Evolutionary conservation across 2,329 filamentous ascomycete species (phyloP), one percentile per base, ranked within the genome.

Genomic region (Raffaelea arxii): DNA sequence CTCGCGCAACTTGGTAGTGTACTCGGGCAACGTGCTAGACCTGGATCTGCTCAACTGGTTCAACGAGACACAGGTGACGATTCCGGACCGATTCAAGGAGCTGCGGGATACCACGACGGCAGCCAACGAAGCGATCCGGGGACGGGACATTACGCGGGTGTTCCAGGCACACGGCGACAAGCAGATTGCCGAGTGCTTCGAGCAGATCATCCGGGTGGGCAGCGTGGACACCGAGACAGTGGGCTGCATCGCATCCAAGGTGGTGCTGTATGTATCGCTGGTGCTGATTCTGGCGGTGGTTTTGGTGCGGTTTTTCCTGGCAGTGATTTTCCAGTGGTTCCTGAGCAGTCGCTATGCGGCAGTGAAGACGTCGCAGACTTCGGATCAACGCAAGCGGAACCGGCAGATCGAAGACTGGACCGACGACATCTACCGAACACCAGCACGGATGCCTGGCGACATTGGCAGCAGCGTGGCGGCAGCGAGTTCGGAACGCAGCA

Each of bases 341-440:
- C 73, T 97, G 54, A 85, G 86, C 62, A 82, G 84, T 55, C 83
- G 82, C 53, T 97, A 91, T 59, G 90, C 84, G 4, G 87, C 91
- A 1, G 69, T 76, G 41, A 95, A 87, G 65, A 94, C 91, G 1
- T 91, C 87, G 3, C 83, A 94, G 63, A 80, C 80, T 16, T 80
- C 82, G 5, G 80, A 92, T 62, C 79, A 82, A 54, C 89, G 91
- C 62, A 84, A 90, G 66, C 82, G 92, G 49, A 84, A 90, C 55
- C 81, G 84, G 56, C 89, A 97, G 67, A 98, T 98, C 54, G 92
- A 98, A 64, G 91, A 96, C 58, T 98, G 92, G 92, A 84, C 84
- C 14, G 87, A 97, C 54, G 92, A 98, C 59, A 98, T 98, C 57
- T 97, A 98, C 65, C 85, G 89, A 38, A 86, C 91, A 4, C 88